Evolutionary conservation across 768 basidiomycete species (phyloP).

Genomic region (Antrodiella citrinella): DNA sequence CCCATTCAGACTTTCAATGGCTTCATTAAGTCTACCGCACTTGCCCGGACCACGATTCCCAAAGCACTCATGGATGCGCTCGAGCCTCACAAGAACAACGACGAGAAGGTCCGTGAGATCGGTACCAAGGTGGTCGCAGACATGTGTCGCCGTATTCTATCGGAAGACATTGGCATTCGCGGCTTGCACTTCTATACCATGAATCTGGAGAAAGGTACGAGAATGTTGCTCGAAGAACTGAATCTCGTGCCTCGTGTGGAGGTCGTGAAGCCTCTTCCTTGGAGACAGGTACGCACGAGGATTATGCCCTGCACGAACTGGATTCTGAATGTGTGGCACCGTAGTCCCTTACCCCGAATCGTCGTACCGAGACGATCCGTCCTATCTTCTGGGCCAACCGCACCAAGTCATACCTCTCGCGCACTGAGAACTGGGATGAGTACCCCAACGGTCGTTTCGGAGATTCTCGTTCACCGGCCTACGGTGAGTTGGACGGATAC

Average conservation of each 20-base stretch:
- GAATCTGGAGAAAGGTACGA: constrained; percentile 93
- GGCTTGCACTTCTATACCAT: constrained; percentile 97
- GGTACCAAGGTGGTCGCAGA: constrained; percentile 94
- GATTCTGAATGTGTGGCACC: no score
- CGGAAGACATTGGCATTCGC: constrained; percentile 71
- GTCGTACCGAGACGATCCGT: constrained; percentile 86
- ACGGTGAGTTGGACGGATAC: constrained; percentile 96
- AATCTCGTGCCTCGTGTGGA: constrained; percentile 83
- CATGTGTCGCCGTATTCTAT: constrained; percentile 84
- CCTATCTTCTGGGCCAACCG: constrained; percentile 99
- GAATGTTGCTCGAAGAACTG: constrained; percentile 90
- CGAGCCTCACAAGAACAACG: constrained; percentile 84
- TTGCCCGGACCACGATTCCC: constrained; percentile 76
- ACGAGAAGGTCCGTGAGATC: constrained; percentile 85
- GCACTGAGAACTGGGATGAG: constrained; percentile 99
- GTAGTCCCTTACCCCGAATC: constrained; percentile 88
- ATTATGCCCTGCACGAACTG: no score
- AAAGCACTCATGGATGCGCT: constrained; percentile 65
- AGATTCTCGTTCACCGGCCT: constrained; percentile 94
- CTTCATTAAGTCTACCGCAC: constrained; percentile 73
- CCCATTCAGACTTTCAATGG: constrained; percentile 97
- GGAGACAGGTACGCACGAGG: constrained; percentile 72
- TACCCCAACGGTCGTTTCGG: constrained; percentile 99
- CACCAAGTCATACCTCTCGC: constrained; percentile 87
- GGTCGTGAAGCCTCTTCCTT: constrained; percentile 90